Base-by-base conservation (phyloP, 495 filamentous ascomycete species). In the Melanomma pulvis-pyrius region DNA sequence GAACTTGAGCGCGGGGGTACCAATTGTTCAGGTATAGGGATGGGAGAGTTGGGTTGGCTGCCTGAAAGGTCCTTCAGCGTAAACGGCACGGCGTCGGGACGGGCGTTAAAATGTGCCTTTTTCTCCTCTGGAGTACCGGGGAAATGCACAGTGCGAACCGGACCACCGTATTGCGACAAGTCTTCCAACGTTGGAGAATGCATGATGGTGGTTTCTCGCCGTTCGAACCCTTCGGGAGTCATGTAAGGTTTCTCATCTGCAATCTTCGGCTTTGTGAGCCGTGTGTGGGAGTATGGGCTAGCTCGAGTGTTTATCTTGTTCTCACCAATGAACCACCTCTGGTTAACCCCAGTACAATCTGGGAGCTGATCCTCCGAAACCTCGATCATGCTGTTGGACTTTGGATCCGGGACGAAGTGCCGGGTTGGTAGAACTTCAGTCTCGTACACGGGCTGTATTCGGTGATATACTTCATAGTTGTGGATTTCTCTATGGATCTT, bases 401-500 rank as follows among this genome's bases (percentile, higher is more conserved):
- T 21, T 0, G 68, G 25, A 25, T 68, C 26, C 1, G 73, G 50
- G 66, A 80, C 34, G 63, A 74, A 64, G 72, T 79, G 44, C 56
- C 82, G 61, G 72, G 79, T n/a, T 13, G 72, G 79, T 59, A 79
- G 76, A 11, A 82, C 73, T 64, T 85, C 78, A 13, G 80, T 74
- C 15, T 84, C 82, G 28, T 76, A 76, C 44, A 87, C 72, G 3
- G 85, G 85, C 9, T 81, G 80, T 26, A 84, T 79, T 15, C 77
- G 78, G 59, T 84, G 82, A 58, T 79, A 79, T 21, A 82, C 71
- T 30, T 87, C 81, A 68, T 87, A 75, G 21, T 76, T 78, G 69
- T 88, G 84, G 62, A 85, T 82, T 30, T 87, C 84, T 26, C 83
- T 81, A 3, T 81, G 77, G 29, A 86, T 82, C 8, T 65, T 53